Conservation (phyloP, 2,329 filamentous ascomycete species). For the Cyclaneusma minus region DNA sequence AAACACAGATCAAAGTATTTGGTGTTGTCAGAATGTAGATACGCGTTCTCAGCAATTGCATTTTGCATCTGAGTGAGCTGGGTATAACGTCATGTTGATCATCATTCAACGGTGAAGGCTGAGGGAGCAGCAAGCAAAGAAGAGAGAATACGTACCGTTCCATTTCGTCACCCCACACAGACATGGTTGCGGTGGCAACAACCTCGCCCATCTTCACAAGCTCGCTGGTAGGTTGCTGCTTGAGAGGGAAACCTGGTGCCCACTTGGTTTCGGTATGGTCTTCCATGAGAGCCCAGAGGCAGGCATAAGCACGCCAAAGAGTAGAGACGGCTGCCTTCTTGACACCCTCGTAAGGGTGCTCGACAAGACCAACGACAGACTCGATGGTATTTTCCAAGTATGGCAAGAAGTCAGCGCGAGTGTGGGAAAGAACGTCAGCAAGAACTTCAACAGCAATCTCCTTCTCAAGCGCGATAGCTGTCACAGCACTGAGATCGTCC, state of each 20-base stretch:
- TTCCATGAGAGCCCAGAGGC: conserved; percentile 78
- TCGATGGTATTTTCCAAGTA: conserved; percentile 85
- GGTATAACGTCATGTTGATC: conserved; percentile 82
- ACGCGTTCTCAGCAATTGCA: conserved; percentile 85
- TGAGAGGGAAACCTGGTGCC: conserved; percentile 73
- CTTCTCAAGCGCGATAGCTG: conserved; percentile 85
- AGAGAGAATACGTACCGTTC: conserved; percentile 61
- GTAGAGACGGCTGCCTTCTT: conserved; percentile 85
- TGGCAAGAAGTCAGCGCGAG: conserved; percentile 62
- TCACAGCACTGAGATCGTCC: conserved; percentile 71
- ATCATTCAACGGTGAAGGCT: conserved; percentile 61
- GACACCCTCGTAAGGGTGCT: conserved; percentile 86
- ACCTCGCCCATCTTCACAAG: conserved; percentile 76
- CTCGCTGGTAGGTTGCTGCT: conserved; percentile 63
- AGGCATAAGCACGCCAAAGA: conserved; percentile 84
- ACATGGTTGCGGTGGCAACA: conserved; percentile 69
- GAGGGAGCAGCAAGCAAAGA: conserved; percentile 9
- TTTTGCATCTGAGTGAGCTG: conserved; percentile 98
- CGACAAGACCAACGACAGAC: conserved; percentile 62
- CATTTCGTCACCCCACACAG: conserved; percentile 75
- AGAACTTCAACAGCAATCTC: conserved; percentile 93
- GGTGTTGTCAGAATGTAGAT: conserved; percentile 28
- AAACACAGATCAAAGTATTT: conserved; percentile 3
- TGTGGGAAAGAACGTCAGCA: conserved; percentile 81
- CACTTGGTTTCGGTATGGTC: conserved; percentile 68